phyloP scores from a whole-genome alignment of 2,329 filamentous ascomycete species.

The Verticillium nonalfalfae region DNA sequence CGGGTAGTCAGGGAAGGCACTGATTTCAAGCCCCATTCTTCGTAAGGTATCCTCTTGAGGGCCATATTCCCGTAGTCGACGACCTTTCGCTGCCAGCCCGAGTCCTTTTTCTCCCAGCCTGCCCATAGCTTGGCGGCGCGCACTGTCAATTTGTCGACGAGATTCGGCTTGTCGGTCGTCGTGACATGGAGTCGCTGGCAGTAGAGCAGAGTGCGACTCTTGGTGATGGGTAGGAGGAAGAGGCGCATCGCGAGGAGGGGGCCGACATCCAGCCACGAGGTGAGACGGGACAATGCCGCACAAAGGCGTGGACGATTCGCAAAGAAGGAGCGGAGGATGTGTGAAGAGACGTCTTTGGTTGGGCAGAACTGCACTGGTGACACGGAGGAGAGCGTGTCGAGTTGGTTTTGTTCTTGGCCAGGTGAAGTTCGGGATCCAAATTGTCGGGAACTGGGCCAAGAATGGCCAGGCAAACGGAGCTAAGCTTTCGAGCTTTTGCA shows the following conservation, averaged over 20 bases:
- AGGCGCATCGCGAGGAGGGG: constrained; percentile 64
- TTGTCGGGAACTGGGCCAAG: neutral
- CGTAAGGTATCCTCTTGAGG: constrained; percentile 82
- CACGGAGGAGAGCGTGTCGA: neutral
- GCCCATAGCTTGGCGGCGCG: constrained; percentile 76
- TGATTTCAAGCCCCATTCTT: constrained; percentile 97
- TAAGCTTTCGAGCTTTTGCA: constrained; percentile 2
- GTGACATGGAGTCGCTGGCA: constrained; percentile 67
- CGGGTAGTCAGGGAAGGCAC: constrained; percentile 73
- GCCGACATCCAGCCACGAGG: neutral
- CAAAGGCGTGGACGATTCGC: no score
- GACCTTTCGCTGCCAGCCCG: constrained; percentile 82
- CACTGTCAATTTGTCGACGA: constrained; percentile 62
- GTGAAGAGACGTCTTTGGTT: no score
- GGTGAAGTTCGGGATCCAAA: neutral
- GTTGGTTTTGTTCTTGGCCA: neutral
- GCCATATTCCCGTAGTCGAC: constrained; percentile 82
- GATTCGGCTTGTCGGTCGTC: constrained; percentile 42
- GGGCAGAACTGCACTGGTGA: neutral
- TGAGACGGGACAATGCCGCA: neutral
- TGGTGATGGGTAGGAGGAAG: constrained; percentile 89
- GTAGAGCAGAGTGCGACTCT: constrained; percentile 84
- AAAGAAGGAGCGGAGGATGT: no score
- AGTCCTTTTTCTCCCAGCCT: constrained; percentile 76
- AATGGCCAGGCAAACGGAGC: neutral